Percentiles rank a stretch among this genome's conserved stretches.
Conservation (phyloP, 2,329 filamentous ascomycete species). For the Ascochyta rabiei region DNA sequence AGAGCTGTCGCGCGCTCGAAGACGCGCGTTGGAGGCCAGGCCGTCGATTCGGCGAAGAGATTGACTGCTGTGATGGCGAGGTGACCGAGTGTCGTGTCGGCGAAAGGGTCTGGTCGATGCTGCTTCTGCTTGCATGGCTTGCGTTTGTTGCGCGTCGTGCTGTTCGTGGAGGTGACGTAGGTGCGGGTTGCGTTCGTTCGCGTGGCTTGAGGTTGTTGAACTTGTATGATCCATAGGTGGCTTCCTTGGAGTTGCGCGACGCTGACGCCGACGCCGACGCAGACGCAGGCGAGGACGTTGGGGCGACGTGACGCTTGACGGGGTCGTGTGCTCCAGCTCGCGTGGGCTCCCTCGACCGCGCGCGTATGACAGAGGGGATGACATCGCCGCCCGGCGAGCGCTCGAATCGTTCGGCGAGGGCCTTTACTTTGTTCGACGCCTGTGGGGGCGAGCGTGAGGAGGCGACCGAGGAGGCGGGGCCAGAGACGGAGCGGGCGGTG, state of each 20-base stretch:
- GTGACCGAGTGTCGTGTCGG: slow-evolving; percentile 20
- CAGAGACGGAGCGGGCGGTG: slow-evolving; percentile 38
- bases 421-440: slow-evolving; percentile 43
- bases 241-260: slow-evolving; percentile 36
- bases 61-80: slow-evolving; percentile 23
- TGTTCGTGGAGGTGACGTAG: slow-evolving; percentile 34
- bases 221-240: slow-evolving; percentile 42
- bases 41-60: slow-evolving; percentile 31
- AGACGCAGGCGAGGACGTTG: slow-evolving; percentile 34
- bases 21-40: slow-evolving; percentile 24
- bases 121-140: slow-evolving; percentile 25
- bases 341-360: slow-evolving; percentile 27
- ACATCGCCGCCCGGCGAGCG: slow-evolving; percentile 36
- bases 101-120: slow-evolving; percentile 32
- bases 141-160: slow-evolving; percentile 34
- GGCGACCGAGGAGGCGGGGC: slow-evolving; percentile 34
- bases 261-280: slow-evolving; percentile 38
- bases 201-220: slow-evolving; percentile 46
- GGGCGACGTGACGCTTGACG: slow-evolving; percentile 20
- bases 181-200: slow-evolving; percentile 45
- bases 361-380: slow-evolving; percentile 27
- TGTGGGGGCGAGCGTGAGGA: slow-evolving; percentile 28
- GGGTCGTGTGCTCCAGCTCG: slow-evolving; percentile 22
- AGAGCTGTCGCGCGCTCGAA: slow-evolving; percentile 36
- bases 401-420: slow-evolving; percentile 47